A percentile compares a stretch with the other conserved stretches of the same genome.
Evolutionary conservation across 495 filamentous ascomycete genomes (phyloP).

Genomic region (Lasiosphaeria miniovina): DNA sequence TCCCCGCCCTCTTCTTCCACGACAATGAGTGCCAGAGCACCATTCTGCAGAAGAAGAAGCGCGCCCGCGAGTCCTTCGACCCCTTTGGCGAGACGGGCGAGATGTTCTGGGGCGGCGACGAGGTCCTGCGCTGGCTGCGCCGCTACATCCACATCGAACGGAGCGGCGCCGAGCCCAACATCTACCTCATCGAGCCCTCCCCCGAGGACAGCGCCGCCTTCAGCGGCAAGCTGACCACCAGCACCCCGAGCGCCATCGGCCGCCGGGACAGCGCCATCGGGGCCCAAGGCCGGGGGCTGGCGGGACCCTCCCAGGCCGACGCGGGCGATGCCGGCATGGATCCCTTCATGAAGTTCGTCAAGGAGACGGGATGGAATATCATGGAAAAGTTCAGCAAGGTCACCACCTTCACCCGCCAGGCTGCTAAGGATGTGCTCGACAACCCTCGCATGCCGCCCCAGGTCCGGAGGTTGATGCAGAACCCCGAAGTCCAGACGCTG

Average conservation of each 20-base stretch:
- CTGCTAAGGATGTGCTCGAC: constrained; percentile 86
- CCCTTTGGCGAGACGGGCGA: constrained; percentile 81
- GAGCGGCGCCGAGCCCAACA: constrained; percentile 76
- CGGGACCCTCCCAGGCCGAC: constrained; percentile 20
- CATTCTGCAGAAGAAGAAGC: constrained; percentile 86
- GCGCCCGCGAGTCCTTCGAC: constrained; percentile 79
- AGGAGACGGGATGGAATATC: constrained; percentile 93
- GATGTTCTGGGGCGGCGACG: constrained; percentile 97
- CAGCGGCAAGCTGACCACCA: constrained; percentile 55
- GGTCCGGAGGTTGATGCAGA: constrained; percentile 77
- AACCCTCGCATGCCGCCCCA: constrained; percentile 86
- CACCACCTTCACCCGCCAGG: constrained; percentile 88
- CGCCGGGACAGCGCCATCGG: constrained; percentile 36
- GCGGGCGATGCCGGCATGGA: constrained; percentile 78
- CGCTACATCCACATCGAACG: constrained; percentile 79
- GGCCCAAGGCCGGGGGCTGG: constrained; percentile 27
- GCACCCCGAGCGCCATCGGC: constrained; percentile 39
- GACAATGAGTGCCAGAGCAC: constrained; percentile 95
- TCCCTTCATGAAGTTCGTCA: constrained; percentile 88
- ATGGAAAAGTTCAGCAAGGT: constrained; percentile 94
- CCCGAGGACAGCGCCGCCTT: constrained; percentile 81
- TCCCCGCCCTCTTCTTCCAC: constrained; percentile 95
- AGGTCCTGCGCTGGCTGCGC: constrained; percentile 87
- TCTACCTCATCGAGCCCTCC: constrained; percentile 86
- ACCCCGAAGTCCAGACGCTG: constrained; percentile 91